phyloP scores from a whole-genome alignment of 805 yeast species.

The Wickerhamomyces sydowiorum region DNA sequence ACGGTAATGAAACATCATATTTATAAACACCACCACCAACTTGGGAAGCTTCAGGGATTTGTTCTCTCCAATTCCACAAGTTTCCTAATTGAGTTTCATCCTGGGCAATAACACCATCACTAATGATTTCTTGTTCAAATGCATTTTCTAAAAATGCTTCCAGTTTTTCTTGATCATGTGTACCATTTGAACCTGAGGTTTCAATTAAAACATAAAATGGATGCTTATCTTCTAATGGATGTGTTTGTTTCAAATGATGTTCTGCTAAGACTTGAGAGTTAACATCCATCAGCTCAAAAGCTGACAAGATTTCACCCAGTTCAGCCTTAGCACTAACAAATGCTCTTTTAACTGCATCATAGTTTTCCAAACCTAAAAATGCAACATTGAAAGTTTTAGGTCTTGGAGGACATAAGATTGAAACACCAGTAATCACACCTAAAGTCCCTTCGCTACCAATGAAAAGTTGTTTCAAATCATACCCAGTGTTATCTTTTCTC shows the following conservation, averaged over 20 bases:
- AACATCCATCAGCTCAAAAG: conserved; percentile 90
- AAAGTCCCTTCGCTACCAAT: conserved; percentile 94
- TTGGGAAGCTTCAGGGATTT: conserved; percentile 83
- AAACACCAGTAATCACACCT: conserved; percentile 86
- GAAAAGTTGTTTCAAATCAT: conserved; percentile 85
- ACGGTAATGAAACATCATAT: conserved; percentile 91
- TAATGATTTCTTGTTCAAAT: conserved; percentile 78
- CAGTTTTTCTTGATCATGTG: conserved; percentile 88
- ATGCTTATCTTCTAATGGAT: conserved; percentile 78
- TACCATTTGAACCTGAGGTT: conserved; percentile 92
- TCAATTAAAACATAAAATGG: conserved; percentile 91
- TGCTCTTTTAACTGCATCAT: conserved; percentile 77
- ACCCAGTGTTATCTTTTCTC: conserved; percentile 94
- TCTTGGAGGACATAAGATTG: conserved; percentile 84
- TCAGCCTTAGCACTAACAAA: conserved; percentile 75
- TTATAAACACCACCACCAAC: conserved; percentile 92
- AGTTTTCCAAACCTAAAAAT: conserved; percentile 74
- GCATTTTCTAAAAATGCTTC: conserved; percentile 77
- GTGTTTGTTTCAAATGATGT: conserved; percentile 50
- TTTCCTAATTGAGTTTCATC: conserved; percentile 81
- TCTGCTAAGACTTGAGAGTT: conserved; percentile 62
- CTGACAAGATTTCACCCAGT: conserved; percentile 80
- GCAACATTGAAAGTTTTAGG: conserved; percentile 86
- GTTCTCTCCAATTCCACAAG: conserved; percentile 96
- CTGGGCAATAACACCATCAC: conserved; percentile 95